These are phyloP conservation scores for Cenchrus purpureus DNA, from an alignment of 176 grass and related monocot species.

Conservation along the genomic window DNA sequence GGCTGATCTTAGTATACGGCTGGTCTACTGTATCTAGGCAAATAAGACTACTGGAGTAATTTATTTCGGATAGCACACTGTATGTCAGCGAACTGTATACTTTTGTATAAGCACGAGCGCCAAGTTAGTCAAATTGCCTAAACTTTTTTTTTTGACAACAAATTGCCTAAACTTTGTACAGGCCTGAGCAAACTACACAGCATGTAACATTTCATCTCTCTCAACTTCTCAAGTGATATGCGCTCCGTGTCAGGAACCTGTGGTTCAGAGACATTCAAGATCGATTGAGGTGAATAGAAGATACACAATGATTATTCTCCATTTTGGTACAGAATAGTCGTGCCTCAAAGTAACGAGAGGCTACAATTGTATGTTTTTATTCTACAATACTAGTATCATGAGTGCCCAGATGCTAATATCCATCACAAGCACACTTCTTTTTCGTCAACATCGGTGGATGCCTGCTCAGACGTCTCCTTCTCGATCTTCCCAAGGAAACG, in stretches of 20 bases:
- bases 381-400: background rate
- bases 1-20: no score
- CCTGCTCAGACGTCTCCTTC: constrained; percentile 18
- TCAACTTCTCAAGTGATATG: background rate
- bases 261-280: background rate
- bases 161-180: no score
- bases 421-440: constrained; percentile 48
- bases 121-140: no score
- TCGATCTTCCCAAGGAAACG: constrained; percentile 71
- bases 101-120: no score
- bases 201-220: background rate
- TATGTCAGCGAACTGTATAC: no score
- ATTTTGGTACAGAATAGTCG: background rate
- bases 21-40: no score
- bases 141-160: no score
- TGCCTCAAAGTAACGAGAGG: constrained; percentile 18
- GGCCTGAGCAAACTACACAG: background rate
- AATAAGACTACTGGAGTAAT: no score
- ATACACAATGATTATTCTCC: background rate
- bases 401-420: background rate
- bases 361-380: constrained; percentile 2
- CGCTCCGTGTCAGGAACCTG: background rate
- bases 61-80: no score
- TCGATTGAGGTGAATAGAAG: background rate
- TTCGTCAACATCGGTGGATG: constrained; percentile 42